These are phyloP conservation scores for Ogataea naganishii DNA, from an alignment of 805 yeast genomes.

Conservation along the genomic window DNA sequence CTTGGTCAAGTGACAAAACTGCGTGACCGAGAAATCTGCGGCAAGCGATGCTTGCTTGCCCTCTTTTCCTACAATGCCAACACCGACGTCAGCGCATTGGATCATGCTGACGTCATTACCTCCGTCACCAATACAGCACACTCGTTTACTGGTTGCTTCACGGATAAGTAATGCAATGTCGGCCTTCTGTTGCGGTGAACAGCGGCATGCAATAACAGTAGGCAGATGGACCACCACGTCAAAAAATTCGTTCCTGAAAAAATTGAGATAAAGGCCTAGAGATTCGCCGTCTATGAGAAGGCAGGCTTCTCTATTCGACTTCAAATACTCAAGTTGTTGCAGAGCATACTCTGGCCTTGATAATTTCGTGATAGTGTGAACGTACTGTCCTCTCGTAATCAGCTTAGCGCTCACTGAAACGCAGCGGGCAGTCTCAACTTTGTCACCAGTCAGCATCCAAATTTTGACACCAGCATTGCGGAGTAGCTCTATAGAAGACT, in stretches of 20 bases:
- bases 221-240: constrained; percentile 72
- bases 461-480: constrained; percentile 96
- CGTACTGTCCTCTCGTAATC: constrained; percentile 88
- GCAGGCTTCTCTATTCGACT: constrained; percentile 57
- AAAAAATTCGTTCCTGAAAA: constrained; percentile 66
- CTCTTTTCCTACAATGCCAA: constrained; percentile 97
- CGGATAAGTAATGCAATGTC: constrained; percentile 83
- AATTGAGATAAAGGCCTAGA: constrained; percentile 54
- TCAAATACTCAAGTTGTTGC: constrained; percentile 65
- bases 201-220: constrained; percentile 95
- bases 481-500: constrained; percentile 81
- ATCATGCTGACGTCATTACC: constrained; percentile 99
- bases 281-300: constrained; percentile 93
- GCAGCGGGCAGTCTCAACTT: constrained; percentile 96
- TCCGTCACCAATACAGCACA: constrained; percentile 98
- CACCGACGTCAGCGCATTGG: constrained; percentile 97
- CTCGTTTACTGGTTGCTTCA: constrained; percentile 74
- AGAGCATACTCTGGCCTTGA: constrained; percentile 58
- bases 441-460: constrained; percentile 99
- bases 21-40: constrained; percentile 91
- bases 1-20: constrained; percentile 82
- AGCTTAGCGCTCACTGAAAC: constrained; percentile 94
- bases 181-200: constrained; percentile 98
- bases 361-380: constrained; percentile 74
- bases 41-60: constrained; percentile 96